phyloP scores from a whole-genome alignment of 1,284 basidiomycete species.

The Tranzscheliella williamsii region DNA sequence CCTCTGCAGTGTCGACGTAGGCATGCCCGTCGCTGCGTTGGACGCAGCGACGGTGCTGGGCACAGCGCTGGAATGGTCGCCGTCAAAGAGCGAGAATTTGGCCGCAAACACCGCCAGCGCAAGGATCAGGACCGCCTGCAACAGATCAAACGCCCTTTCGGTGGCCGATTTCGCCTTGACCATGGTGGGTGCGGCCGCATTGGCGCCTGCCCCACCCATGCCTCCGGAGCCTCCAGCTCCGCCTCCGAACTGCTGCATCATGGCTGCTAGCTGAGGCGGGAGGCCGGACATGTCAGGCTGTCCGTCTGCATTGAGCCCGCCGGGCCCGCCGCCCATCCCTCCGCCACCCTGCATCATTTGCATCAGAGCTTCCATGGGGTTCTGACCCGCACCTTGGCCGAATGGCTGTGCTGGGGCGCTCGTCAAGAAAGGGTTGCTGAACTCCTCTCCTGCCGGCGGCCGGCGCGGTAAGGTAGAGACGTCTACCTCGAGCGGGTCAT shows the following conservation, averaged over 20 bases:
- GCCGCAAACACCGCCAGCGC: constrained; percentile 22
- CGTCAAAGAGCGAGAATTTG: constrained; percentile 30
- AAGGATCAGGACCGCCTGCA: constrained; percentile 26
- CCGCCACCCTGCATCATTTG: constrained; percentile 36
- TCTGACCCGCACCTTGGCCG: constrained; percentile 4
- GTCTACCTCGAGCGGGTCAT: constrained; percentile 50
- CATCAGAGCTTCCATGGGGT: constrained; percentile 40
- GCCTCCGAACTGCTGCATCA: constrained; percentile 43
- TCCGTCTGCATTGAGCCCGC: background rate
- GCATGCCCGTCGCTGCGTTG: background rate
- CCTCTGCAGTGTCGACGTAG: constrained; percentile 14
- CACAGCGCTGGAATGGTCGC: constrained; percentile 12
- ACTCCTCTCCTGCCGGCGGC: constrained; percentile 9
- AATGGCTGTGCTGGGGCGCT: background rate
- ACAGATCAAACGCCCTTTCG: constrained; percentile 27
- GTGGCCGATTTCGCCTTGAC: constrained; percentile 8
- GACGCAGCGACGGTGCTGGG: background rate
- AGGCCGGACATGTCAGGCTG: constrained; percentile 26
- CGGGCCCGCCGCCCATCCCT: constrained; percentile 8
- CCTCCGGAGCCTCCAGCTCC: constrained; percentile 1
- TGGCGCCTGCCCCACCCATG: constrained; percentile 1
- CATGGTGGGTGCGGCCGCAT: constrained; percentile 2
- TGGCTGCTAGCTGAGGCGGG: constrained; percentile 33
- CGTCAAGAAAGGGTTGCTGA: constrained; percentile 25
- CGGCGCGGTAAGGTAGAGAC: constrained; percentile 16